Evolutionary conservation across 1,284 basidiomycete species (phyloP).

Genomic region (Rhodotorula sp.): DNA sequence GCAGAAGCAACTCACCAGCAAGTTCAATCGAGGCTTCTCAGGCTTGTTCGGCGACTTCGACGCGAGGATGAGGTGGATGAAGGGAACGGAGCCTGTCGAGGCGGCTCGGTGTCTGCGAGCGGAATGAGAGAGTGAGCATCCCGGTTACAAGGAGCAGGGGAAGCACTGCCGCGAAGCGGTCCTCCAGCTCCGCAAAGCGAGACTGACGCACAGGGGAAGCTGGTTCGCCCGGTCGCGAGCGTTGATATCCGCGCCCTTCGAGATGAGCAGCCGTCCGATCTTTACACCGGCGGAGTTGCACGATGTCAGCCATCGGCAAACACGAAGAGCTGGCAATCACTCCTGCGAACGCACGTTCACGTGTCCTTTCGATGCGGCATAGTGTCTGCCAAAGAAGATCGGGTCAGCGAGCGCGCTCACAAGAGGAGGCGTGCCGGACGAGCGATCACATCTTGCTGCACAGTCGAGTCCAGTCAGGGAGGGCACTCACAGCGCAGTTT

Average conservation of each 20-base stretch:
- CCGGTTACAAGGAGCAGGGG: too few relatives aligned
- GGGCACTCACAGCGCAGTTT: conserved; percentile 73
- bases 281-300: conserved; percentile 47
- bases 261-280: conserved; percentile 81
- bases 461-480: neutral
- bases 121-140: conserved; percentile 5
- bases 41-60: conserved; percentile 64
- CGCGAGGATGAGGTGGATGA: conserved; percentile 69
- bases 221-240: conserved; percentile 86
- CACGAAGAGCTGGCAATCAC: neutral
- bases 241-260: conserved; percentile 86
- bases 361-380: conserved; percentile 88
- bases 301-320: too few relatives aligned
- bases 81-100: conserved; percentile 85
- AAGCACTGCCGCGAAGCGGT: too few relatives aligned
- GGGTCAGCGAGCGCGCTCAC: neutral
- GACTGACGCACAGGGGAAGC: conserved; percentile 68
- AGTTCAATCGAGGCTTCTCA: conserved; percentile 75
- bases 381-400: conserved; percentile 61
- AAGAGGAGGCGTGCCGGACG: neutral
- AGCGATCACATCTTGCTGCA: too few relatives aligned
- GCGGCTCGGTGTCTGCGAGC: conserved; percentile 77
- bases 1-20: conserved; percentile 12
- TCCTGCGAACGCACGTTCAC: conserved; percentile 62
- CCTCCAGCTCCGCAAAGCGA: too few relatives aligned